A percentile compares a stretch with the other conserved stretches of the same genome.
Evolutionary conservation across 768 basidiomycete genomes (phyloP).

Genomic region (Lyophyllum shimeji): DNA sequence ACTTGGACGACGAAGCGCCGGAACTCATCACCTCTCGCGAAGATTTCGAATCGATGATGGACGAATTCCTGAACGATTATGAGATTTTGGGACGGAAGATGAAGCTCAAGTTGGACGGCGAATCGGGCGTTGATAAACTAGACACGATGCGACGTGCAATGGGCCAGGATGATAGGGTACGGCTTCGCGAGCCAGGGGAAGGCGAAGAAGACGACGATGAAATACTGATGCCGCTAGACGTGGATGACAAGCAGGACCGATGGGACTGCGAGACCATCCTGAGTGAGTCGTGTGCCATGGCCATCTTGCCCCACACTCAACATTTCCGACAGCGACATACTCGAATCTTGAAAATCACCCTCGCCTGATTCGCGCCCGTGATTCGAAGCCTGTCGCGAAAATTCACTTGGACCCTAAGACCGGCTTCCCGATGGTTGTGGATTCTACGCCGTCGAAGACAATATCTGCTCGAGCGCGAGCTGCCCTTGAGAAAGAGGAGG

Average conservation of each 20-base stretch:
- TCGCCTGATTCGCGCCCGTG: conserved; percentile 72
- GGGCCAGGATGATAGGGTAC: conserved; percentile 64
- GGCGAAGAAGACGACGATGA: conserved; percentile 49
- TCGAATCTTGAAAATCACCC: conserved; percentile 99
- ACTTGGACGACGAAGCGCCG: conserved; percentile 65
- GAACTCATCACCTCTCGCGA: conserved; percentile 78
- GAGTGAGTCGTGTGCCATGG: conserved; percentile 49
- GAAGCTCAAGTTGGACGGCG: conserved; percentile 71
- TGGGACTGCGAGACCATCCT: conserved; percentile 99
- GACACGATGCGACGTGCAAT: conserved; percentile 76
- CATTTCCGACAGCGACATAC: conserved; percentile 69
- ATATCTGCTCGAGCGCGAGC: conserved; percentile 7
- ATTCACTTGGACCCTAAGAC: conserved; percentile 76
- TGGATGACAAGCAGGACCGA: conserved; percentile 64
- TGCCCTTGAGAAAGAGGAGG: conserved; percentile 19
- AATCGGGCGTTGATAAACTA: conserved; percentile 75
- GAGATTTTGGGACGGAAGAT: conserved; percentile 89
- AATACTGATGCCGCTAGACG: conserved; percentile 37
- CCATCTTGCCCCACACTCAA: neutral
- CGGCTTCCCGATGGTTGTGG: conserved; percentile 63
- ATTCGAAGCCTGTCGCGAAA: conserved; percentile 52
- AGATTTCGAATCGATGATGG: conserved; percentile 89
- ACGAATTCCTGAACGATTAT: conserved; percentile 91
- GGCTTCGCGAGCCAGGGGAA: conserved; percentile 35
- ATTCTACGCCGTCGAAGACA: conserved; percentile 22